Evolutionary conservation across 2,329 filamentous ascomycete species (phyloP).

Genomic region (Stachybotrys echinatus): DNA sequence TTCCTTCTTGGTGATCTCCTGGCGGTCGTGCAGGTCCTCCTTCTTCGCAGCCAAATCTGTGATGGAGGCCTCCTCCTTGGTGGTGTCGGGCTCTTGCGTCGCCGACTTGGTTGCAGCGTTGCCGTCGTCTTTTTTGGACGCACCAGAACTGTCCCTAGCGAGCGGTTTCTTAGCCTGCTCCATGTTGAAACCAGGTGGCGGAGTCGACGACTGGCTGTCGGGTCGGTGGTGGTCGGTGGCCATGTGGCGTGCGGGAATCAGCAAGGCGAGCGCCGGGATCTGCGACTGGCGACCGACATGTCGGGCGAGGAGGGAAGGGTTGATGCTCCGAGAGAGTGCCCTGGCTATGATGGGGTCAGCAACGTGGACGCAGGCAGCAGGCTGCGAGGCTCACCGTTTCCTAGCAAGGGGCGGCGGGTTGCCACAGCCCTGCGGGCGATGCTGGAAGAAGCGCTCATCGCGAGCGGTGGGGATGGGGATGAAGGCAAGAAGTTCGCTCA

Average conservation of each 20-base stretch:
- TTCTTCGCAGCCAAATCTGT: slow-evolving; percentile 61
- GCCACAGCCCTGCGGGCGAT: slow-evolving; percentile 50
- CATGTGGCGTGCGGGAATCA: slow-evolving; percentile 51
- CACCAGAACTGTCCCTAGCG: slow-evolving; percentile 43
- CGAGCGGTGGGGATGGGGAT: slow-evolving; percentile 12
- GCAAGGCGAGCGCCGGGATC: slow-evolving; percentile 47
- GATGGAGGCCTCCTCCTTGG: slow-evolving; percentile 40
- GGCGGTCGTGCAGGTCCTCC: slow-evolving; percentile 54
- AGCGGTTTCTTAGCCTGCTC: slow-evolving; percentile 84
- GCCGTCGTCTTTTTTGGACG: slow-evolving; percentile 23
- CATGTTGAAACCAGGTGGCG: slow-evolving; percentile 87
- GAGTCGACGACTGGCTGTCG: slow-evolving; percentile 49
- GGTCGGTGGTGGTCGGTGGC: slow-evolving; percentile 55
- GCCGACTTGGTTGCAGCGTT: slow-evolving; percentile 20
- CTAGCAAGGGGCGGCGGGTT: slow-evolving; percentile 43
- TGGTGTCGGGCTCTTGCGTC: slow-evolving; percentile 27
- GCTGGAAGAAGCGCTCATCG: slow-evolving; percentile 52
- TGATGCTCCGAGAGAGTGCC: slow-evolving; percentile 39
- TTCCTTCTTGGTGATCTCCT: slow-evolving; percentile 48
- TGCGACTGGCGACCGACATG: slow-evolving; percentile 40
- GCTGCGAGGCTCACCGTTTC: slow-evolving; percentile 34
- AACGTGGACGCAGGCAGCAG: slow-evolving; percentile 3
- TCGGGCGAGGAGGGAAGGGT: slow-evolving; percentile 40
- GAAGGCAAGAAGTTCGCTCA: slow-evolving; percentile 7
- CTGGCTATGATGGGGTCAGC: slow-evolving; percentile 33